Conservation (phyloP, 1,284 basidiomycete species). For the Sporisorium iseilematis-ciliati region DNA sequence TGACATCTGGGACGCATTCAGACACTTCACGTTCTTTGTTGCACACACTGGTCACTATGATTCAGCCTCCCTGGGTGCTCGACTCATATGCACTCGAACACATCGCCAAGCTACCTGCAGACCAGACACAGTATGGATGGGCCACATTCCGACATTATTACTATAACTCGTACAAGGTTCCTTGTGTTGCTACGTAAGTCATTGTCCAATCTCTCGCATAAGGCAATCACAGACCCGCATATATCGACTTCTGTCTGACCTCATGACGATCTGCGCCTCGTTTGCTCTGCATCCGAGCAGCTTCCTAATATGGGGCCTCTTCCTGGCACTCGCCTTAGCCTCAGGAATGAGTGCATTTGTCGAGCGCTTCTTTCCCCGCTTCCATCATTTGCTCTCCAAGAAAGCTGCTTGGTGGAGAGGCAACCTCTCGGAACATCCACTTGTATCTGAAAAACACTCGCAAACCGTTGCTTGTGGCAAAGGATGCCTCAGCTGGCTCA, state of each 20-base stretch:
- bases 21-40: background rate
- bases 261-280: background rate
- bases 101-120: slow-evolving; percentile 13
- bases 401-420: slow-evolving; percentile 19
- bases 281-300: background rate
- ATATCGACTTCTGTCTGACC: background rate
- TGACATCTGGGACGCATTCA: background rate
- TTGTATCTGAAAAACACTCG: slow-evolving; percentile 15
- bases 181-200: slow-evolving; percentile 30
- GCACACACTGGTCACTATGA: slow-evolving; percentile 3
- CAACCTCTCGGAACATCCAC: slow-evolving; percentile 27
- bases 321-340: slow-evolving; percentile 11
- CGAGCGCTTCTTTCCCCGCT: slow-evolving; percentile 8
- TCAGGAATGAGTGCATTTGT: slow-evolving; percentile 10
- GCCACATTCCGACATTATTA: slow-evolving; percentile 29
- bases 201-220: background rate
- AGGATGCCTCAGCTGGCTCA: slow-evolving; percentile 24
- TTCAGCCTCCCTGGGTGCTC: slow-evolving; percentile 22
- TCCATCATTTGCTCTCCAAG: slow-evolving; percentile 1
- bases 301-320: slow-evolving; percentile 25
- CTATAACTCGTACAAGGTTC: slow-evolving; percentile 34
- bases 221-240: background rate
- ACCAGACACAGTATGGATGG: slow-evolving; percentile 21
- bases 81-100: slow-evolving; percentile 19
- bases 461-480: slow-evolving; percentile 16